Base-by-base conservation (phyloP, 257 asterid genomes). In the Marsdenia floribunda region DNA sequence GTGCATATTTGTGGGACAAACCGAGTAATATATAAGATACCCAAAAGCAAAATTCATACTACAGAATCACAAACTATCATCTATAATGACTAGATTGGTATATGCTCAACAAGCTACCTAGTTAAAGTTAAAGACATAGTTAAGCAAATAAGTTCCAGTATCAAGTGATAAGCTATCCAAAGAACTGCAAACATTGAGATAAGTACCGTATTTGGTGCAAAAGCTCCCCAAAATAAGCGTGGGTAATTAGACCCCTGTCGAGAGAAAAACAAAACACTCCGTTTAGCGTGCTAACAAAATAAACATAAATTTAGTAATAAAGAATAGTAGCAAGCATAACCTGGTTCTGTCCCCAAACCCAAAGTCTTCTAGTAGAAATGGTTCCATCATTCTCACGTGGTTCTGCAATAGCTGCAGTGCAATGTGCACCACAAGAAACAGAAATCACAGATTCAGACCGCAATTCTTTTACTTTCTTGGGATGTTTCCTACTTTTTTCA, bases 271-370 rank as follows among this genome's bases (percentile, higher is more conserved):
- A 4, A 52, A 72, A 67, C 4, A 42, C 1, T 4, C 29, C 55
- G 21, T 75, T 49, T 35, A 70, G 74, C 66, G 22, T 22, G 49
- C 37, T 19, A 38, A 5, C 74, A 44, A 11, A 70, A 70, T 64
- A 59, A 55, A 71, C 15, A 71, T 52, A 64, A 70, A 38, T 22
- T 29, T 70, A 77, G 58, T 77, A 38, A 71, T 70, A 70, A 42
- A 70, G 61, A 59, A 72, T 16, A 57, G 3, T 61, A 65, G 26
- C 53, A 67, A 79, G 54, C 42, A 74, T 18, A 29, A 91, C 99
- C 98, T 92, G 98, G 79, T 95, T 95, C 83, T 95, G 96, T 72
- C 99, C 99, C 99, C 98, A 92, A 73, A 95, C 89, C 99, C 99
- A 90, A 46, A 92, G 88, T 83, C 98, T 88, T 86, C 90, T 82